Percentiles rank a stretch among this genome's conserved stretches.
phyloP scores from a whole-genome alignment of 345 rosid species.

The Ceriops decandra region DNA sequence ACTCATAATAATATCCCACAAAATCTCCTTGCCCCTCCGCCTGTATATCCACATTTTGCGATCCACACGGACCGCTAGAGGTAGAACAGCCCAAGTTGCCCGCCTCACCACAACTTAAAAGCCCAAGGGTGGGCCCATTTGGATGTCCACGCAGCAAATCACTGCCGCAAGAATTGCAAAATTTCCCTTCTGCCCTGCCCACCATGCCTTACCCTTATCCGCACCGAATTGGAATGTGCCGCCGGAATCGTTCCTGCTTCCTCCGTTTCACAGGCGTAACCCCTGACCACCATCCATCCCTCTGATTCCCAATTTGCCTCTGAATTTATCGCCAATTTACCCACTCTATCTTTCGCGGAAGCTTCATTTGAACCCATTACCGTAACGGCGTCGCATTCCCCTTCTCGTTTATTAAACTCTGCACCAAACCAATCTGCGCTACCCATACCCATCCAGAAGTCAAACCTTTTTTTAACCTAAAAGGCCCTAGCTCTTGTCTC shows the following conservation, averaged over 20 bases:
- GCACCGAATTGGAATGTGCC: conserved; percentile 11
- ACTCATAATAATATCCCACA: neutral
- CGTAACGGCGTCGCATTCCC: too few species aligned
- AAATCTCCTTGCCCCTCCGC: neutral
- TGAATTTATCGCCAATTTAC: conserved; percentile 31
- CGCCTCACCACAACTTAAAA: neutral
- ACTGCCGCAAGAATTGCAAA: neutral
- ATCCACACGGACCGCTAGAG: neutral
- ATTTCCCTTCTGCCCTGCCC: conserved; percentile 12
- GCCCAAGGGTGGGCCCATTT: neutral
- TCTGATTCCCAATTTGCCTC: conserved; percentile 57
- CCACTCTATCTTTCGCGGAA: conserved; percentile 27
- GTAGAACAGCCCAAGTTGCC: neutral
- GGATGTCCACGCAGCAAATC: too few species aligned
- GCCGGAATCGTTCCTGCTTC: conserved; percentile 17
- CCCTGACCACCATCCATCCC: conserved; percentile 26
- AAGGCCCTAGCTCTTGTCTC: too few species aligned
- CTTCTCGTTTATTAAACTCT: too few species aligned
- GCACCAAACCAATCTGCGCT: too few species aligned
- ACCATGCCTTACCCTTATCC: neutral
- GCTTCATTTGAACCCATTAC: neutral
- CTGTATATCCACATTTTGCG: too few species aligned
- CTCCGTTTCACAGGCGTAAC: conserved; percentile 10
- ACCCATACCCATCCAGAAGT: too few species aligned
- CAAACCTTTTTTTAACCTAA: too few species aligned